Base-by-base conservation (phyloP, 768 basidiomycete genomes). In the Termitomyces sp. region DNA sequence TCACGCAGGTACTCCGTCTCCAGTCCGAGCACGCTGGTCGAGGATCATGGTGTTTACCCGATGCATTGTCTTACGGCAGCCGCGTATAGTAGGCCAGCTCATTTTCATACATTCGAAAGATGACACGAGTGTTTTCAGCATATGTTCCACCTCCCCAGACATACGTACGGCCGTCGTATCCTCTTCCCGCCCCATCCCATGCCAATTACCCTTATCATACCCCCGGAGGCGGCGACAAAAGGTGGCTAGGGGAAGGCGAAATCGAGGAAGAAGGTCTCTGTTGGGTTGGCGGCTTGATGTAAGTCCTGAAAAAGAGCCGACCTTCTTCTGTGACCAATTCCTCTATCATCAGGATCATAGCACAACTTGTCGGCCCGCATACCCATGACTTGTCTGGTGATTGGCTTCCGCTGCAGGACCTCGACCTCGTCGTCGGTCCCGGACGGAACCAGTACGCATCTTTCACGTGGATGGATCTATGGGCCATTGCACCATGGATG, bases 401-500 rank as follows among this genome's bases (percentile, higher is more conserved):
- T 58, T 67, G 68, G 60, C 70, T 68, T 17, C 71, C 71, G 14
- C 68, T 79, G 11, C 85, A 81, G 66, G 85, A 83, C 52, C 65
- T 77, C 29, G 83, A 82, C 65, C 74, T 84, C 11, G 73, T 83
- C 31, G 68, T 74, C 25, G 82, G 79, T 15, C 68, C 78, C 4
- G 79, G 83, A 53, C 76, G 84, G 46, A 76, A 76, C 17, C 88
- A 86, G 53, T 92, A 86, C 69, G 84, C 83, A 7, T 91, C 89
- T 11, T 85, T 93, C 61, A 81, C 80, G 0, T 88, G 85, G 85
- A 74, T 76, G 20, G 92, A 93, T 70, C 73, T 94, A 43, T 79
- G 79, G 69, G 80, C 84, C 37, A 83, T 92, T 60, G 88, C 91
- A 43, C 92, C 90, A 3, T 93, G 92, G 92, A 82, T 93, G 76